Conservation (phyloP, 768 basidiomycete genomes). For the Lactifluus rugatus region DNA sequence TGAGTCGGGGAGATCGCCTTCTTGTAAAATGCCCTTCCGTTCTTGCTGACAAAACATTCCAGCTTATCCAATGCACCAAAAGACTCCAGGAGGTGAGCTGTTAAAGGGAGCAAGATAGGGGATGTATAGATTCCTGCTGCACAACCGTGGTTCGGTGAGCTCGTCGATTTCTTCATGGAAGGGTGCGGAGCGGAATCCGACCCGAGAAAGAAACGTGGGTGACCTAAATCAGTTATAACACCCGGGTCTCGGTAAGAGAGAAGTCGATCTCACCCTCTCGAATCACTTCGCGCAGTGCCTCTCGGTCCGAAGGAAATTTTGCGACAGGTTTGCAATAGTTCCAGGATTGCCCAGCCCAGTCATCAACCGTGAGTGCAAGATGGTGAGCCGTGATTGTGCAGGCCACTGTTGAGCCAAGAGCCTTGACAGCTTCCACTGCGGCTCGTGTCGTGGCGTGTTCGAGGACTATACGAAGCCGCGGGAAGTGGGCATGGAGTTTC, state of each 20-base stretch:
- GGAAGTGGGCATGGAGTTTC: slow-evolving; percentile 75
- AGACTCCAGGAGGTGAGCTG: slow-evolving; percentile 80
- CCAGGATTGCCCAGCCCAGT: slow-evolving; percentile 93
- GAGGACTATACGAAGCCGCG: slow-evolving; percentile 85
- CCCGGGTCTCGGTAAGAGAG: neutral
- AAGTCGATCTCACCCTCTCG: slow-evolving; percentile 44
- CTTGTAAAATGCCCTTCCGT: slow-evolving; percentile 78
- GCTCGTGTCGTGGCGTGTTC: slow-evolving; percentile 94
- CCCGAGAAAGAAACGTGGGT: slow-evolving; percentile 94
- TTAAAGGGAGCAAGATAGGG: slow-evolving; percentile 81
- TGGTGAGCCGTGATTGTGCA: slow-evolving; percentile 98
- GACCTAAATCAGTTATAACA: slow-evolving; percentile 39
- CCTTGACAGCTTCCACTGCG: slow-evolving; percentile 79
- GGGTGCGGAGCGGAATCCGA: slow-evolving; percentile 96
- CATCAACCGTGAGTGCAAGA: slow-evolving; percentile 86
- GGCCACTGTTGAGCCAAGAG: slow-evolving; percentile 71
- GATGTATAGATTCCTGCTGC: slow-evolving; percentile 97
- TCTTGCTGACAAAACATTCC: slow-evolving; percentile 64
- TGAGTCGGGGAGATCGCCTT: slow-evolving; percentile 24
- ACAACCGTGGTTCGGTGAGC: slow-evolving; percentile 63
- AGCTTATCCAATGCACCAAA: slow-evolving; percentile 80
- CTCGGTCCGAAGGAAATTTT: slow-evolving; percentile 87
- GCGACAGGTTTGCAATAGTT: slow-evolving; percentile 98
- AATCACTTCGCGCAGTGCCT: slow-evolving; percentile 71
- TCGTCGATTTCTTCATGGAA: slow-evolving; percentile 52